Percentiles rank a stretch among this genome's conserved stretches.
phyloP scores from a whole-genome alignment of 2,329 filamentous ascomycete species.

The Scorias spongiosa region DNA sequence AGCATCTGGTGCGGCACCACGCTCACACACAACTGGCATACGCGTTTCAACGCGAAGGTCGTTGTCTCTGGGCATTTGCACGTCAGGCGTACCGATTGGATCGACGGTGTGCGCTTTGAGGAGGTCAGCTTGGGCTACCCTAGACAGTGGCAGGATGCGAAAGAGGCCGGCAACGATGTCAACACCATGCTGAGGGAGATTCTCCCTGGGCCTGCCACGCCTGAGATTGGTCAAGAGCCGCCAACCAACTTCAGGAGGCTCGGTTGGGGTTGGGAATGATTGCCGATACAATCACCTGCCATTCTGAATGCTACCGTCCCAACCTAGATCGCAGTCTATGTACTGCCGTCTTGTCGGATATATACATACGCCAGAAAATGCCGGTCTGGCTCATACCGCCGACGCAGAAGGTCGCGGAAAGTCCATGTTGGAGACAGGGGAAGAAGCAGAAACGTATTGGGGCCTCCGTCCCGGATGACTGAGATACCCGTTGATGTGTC shows the following conservation, averaged over 20 bases:
- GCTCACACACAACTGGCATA: constrained; percentile 32
- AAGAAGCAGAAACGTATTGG: too few species aligned
- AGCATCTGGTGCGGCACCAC: constrained; percentile 33
- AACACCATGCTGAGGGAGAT: constrained; percentile 32
- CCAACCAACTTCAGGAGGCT: constrained; percentile 8
- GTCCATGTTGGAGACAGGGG: too few species aligned
- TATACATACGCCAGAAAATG: too few species aligned
- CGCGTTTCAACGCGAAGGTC: constrained; percentile 29
- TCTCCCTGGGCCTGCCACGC: constrained; percentile 25
- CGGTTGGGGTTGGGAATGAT: not conserved
- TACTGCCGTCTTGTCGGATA: too few species aligned
- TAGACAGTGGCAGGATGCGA: constrained; percentile 30
- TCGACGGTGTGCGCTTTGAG: constrained; percentile 31
- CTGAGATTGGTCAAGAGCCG: constrained; percentile 15
- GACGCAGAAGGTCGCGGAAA: too few species aligned
- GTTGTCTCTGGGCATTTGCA: constrained; percentile 33
- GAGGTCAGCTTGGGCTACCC: constrained; percentile 34
- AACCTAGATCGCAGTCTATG: too few species aligned
- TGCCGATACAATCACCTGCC: not conserved
- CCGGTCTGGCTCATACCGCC: too few species aligned
- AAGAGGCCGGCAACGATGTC: constrained; percentile 27
- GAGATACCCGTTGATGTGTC: too few species aligned
- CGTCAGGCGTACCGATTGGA: constrained; percentile 32
- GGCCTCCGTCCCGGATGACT: too few species aligned
- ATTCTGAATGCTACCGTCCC: not conserved